These are phyloP conservation scores for Trichosporon faecale DNA, from an alignment of 1,284 basidiomycete genomes.

Conservation along the genomic window DNA sequence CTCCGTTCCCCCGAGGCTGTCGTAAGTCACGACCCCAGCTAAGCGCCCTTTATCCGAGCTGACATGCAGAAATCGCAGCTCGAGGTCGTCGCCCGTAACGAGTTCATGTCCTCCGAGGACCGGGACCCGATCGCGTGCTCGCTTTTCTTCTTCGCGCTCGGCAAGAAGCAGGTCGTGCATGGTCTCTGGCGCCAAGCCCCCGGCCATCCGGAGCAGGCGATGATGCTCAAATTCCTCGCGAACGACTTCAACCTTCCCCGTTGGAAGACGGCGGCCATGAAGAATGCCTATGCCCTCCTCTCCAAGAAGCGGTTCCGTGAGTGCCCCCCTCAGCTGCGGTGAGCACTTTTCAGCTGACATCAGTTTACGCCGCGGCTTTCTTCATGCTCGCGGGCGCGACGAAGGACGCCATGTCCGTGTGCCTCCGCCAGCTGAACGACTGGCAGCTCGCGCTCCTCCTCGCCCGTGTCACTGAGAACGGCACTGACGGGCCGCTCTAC, in stretches of 20 bases:
- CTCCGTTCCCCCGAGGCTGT: conserved; percentile 69
- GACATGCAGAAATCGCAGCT: conserved; percentile 66
- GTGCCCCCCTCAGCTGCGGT: conserved; percentile 36
- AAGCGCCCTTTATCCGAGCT: neutral
- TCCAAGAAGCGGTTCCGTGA: conserved; percentile 87
- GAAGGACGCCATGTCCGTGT: conserved; percentile 89
- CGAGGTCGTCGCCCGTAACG: conserved; percentile 86
- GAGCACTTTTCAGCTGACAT: conserved; percentile 5
- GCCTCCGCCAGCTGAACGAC: conserved; percentile 80
- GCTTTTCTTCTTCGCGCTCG: conserved; percentile 89
- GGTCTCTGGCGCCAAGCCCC: conserved; percentile 93
- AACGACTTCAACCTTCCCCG: conserved; percentile 84
- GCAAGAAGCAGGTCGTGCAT: conserved; percentile 85
- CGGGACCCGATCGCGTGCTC: conserved; percentile 87
- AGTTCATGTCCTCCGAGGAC: conserved; percentile 79
- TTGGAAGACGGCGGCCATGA: conserved; percentile 90
- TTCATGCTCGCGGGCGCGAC: conserved; percentile 87
- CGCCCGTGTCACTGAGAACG: conserved; percentile 73
- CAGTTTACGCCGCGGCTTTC: conserved; percentile 95
- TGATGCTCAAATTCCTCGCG: conserved; percentile 88
- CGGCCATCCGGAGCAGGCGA: conserved; percentile 83
- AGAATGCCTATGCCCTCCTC: conserved; percentile 92
- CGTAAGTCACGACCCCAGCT: conserved; percentile 56
- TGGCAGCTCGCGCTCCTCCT: conserved; percentile 85
- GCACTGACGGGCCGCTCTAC: conserved; percentile 67